These are phyloP conservation scores for Fusarium mexicanum DNA, from an alignment of 2,329 filamentous ascomycete species.

Conservation along the genomic window DNA sequence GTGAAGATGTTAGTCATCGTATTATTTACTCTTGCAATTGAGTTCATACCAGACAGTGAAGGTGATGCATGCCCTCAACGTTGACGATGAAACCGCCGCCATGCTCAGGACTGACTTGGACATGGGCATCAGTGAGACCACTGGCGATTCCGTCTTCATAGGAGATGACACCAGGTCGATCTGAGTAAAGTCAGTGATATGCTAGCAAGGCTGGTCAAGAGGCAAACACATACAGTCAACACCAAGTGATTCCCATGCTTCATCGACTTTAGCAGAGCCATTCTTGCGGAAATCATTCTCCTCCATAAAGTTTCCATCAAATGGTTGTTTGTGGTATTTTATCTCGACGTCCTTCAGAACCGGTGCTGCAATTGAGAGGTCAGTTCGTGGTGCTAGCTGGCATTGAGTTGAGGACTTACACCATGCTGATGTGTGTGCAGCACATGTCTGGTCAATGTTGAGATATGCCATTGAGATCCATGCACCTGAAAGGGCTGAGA, in stretches of 20 bases:
- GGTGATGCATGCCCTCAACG: slow-evolving; percentile 64
- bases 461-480: slow-evolving; percentile 35
- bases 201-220: too few species aligned
- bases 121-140: slow-evolving; percentile 63
- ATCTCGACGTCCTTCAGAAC: slow-evolving; percentile 48
- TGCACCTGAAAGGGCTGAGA: slow-evolving; percentile 32
- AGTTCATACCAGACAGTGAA: slow-evolving; percentile 63
- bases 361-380: slow-evolving; percentile 41
- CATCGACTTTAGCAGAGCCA: slow-evolving; percentile 63
- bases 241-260: slow-evolving; percentile 60
- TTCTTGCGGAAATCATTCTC: slow-evolving; percentile 63
- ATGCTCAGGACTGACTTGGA: slow-evolving; percentile 63
- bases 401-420: slow-evolving; percentile 43
- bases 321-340: slow-evolving; percentile 49
- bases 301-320: slow-evolving; percentile 66
- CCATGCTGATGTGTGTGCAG: slow-evolving; percentile 49
- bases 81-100: slow-evolving; percentile 69
- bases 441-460: slow-evolving; percentile 38
- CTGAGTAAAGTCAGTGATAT: slow-evolving; percentile 40
- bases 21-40: rapidly evolving
- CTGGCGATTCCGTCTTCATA: slow-evolving; percentile 58
- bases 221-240: slow-evolving; percentile 54
- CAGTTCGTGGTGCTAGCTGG: neutral
- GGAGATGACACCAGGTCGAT: slow-evolving; percentile 59
- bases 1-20: neutral